Base-by-base conservation (phyloP, 139 green algal species). In the Chlamydomonas urium region DNA sequence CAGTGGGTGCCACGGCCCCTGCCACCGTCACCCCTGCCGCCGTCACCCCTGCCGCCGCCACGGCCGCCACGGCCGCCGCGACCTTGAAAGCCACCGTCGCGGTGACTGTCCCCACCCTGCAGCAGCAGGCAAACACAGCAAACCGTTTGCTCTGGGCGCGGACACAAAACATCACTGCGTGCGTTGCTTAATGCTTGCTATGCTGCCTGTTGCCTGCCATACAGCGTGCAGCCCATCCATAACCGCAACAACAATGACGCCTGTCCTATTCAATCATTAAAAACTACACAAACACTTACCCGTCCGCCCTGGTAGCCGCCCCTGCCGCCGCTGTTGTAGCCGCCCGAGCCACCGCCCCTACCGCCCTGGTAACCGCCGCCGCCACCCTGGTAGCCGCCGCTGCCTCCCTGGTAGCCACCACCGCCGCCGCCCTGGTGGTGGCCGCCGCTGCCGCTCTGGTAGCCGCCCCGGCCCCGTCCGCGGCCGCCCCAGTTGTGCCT, bases 401-500 rank as follows among this genome's bases (percentile, higher is more conserved):
- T 26, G 33, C 60, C 60, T n/a, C 42, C 42, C 42, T 53, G 42
- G 42, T 53, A 53, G 42, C 42, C 42, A 17, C 42, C 42, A 26
- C 60, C 60, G 29, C 60, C 60, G 10, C 23, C 53, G 53, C 53
- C 53, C 5, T 17, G 23, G 53, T 17, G 10, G 24, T 62, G 10
- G 8, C 53, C 53, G 23, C 62, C 62, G 62, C 45, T 80, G 63
- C 67, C 73, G 21, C 53, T 53, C 63, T 71, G 69, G 29, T 60
- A 74, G 38, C 71, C 65, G 5, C 85, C 72, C n/a, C 77, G 37
- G 24, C 78, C 62, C 0, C 71, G 65, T 37, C 68, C 53, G 56
- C 72, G 29, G 2, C 81, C 68, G 26, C 84, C 70, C 10, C 71
- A 66, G 48, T 76, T 28, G 47, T 81, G 69, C 1, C 80, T 53